phyloP scores from a whole-genome alignment of 805 yeast genomes.

The Metschnikowia aberdeeniae region DNA sequence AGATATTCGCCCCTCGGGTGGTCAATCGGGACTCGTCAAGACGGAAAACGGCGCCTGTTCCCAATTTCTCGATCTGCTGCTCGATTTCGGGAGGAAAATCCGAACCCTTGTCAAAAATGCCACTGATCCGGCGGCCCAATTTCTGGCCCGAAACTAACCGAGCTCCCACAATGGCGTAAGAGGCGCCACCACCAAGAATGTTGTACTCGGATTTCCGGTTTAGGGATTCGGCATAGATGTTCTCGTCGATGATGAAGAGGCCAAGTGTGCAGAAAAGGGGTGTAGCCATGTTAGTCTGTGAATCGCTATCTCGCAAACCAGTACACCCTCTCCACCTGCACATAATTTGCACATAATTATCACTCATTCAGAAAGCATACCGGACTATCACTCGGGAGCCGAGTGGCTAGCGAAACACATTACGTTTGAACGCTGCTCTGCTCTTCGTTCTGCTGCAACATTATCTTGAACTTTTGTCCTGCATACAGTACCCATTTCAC shows the following conservation, averaged over 20 bases:
- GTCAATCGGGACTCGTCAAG: conserved; percentile 52
- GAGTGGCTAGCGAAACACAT: too few relatives aligned
- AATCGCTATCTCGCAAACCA: too few relatives aligned
- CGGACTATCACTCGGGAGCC: too few relatives aligned
- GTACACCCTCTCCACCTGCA: too few relatives aligned
- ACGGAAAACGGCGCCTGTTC: conserved; percentile 56
- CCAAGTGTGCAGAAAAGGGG: conserved; percentile 66
- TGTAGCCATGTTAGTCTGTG: background rate
- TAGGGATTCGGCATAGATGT: conserved; percentile 47
- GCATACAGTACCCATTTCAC: too few relatives aligned
- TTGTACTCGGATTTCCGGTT: conserved; percentile 35
- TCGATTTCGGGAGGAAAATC: conserved; percentile 62
- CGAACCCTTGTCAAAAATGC: conserved; percentile 74
- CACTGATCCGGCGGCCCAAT: conserved; percentile 42
- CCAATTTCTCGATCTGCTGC: conserved; percentile 53
- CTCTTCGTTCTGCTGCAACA: too few relatives aligned
- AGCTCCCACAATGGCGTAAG: conserved; percentile 74
- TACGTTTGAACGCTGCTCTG: too few relatives aligned
- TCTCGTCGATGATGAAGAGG: conserved; percentile 87
- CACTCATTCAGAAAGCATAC: too few relatives aligned
- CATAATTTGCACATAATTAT: too few relatives aligned
- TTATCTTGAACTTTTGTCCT: too few relatives aligned
- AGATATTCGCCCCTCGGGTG: conserved; percentile 77
- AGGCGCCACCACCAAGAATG: conserved; percentile 88
- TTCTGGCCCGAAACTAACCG: conserved; percentile 46